These are phyloP conservation scores for Diaporthe velutina DNA, from an alignment of 2,329 filamentous ascomycete species.

Conservation along the genomic window DNA sequence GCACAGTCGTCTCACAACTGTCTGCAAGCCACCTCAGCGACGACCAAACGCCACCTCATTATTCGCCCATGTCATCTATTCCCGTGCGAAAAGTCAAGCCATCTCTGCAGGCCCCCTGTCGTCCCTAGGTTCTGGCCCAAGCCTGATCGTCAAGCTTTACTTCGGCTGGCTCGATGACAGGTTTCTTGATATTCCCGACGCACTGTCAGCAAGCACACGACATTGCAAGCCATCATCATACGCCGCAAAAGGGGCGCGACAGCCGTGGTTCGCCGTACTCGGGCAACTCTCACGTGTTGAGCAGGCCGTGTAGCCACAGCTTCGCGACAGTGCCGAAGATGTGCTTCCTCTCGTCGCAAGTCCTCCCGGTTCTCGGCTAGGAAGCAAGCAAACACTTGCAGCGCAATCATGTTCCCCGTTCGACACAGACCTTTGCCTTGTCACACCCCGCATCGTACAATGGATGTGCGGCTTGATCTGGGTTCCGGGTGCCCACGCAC, in stretches of 20 bases:
- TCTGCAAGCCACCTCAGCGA: constrained; percentile 37
- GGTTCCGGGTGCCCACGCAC: constrained; percentile 20
- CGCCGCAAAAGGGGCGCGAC: neutral
- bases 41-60: constrained; percentile 8
- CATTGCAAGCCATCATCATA: neutral
- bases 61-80: constrained; percentile 28
- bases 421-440: neutral
- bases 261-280: neutral
- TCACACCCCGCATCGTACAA: neutral
- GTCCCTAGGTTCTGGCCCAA: constrained; percentile 4
- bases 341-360: neutral
- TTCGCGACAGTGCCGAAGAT: neutral
- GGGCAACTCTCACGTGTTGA: constrained; percentile 19
- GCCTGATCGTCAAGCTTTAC: constrained; percentile 15
- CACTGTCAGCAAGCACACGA: constrained; percentile 18
- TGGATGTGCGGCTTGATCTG: neutral
- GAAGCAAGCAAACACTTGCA: constrained; percentile 3
- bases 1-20: constrained; percentile 36
- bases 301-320: constrained; percentile 14
- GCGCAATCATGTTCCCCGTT: constrained; percentile 22
- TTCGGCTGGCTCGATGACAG: constrained; percentile 11
- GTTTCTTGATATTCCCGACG: constrained; percentile 14
- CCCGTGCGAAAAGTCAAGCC: constrained; percentile 26
- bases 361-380: neutral
- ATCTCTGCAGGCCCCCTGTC: constrained; percentile 6